Evolutionary conservation across 495 filamentous ascomycete genomes (phyloP).

Genomic region (Letharia columbiana): DNA sequence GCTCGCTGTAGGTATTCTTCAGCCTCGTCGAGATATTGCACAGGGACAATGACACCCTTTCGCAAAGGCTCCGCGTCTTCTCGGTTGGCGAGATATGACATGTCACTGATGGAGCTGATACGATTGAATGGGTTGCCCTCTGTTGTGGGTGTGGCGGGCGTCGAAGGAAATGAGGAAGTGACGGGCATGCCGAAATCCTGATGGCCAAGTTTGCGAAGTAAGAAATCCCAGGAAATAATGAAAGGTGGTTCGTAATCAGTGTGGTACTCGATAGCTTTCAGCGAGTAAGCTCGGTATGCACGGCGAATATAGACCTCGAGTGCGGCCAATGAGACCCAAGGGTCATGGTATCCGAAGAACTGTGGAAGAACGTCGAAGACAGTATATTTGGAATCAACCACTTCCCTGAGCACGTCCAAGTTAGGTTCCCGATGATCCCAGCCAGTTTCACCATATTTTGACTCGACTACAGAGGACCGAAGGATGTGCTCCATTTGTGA

Average conservation of each 20-base stretch:
- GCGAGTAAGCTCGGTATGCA: slow-evolving; percentile 88
- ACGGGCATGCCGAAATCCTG: slow-evolving; percentile 76
- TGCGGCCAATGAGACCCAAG: slow-evolving; percentile 89
- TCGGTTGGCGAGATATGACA: slow-evolving; percentile 71
- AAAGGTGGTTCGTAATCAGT: slow-evolving; percentile 68
- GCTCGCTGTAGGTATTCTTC: slow-evolving; percentile 77
- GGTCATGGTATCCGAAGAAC: slow-evolving; percentile 90
- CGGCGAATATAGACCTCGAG: slow-evolving; percentile 94
- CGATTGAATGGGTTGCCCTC: slow-evolving; percentile 58
- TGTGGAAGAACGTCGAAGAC: slow-evolving; percentile 91
- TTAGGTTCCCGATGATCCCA: slow-evolving; percentile 94
- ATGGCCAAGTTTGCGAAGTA: slow-evolving; percentile 81
- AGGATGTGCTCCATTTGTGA: slow-evolving; percentile 98
- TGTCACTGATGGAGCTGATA: slow-evolving; percentile 90
- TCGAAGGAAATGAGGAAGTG: slow-evolving; percentile 66
- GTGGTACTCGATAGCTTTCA: slow-evolving; percentile 83
- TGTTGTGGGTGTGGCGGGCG: slow-evolving; percentile 71
- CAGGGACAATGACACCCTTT: slow-evolving; percentile 89
- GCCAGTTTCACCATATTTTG: slow-evolving; percentile 90
- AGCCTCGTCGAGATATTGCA: slow-evolving; percentile 84
- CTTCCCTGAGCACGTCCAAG: slow-evolving; percentile 82
- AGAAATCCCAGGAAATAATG: slow-evolving; percentile 89
- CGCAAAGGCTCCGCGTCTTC: slow-evolving; percentile 65
- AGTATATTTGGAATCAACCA: slow-evolving; percentile 96
- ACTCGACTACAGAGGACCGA: slow-evolving; percentile 92